Evolutionary conservation across 768 basidiomycete genomes (phyloP), one percentile per base, ranked within the genome.

Genomic region (Antrodiella citrinella): DNA sequence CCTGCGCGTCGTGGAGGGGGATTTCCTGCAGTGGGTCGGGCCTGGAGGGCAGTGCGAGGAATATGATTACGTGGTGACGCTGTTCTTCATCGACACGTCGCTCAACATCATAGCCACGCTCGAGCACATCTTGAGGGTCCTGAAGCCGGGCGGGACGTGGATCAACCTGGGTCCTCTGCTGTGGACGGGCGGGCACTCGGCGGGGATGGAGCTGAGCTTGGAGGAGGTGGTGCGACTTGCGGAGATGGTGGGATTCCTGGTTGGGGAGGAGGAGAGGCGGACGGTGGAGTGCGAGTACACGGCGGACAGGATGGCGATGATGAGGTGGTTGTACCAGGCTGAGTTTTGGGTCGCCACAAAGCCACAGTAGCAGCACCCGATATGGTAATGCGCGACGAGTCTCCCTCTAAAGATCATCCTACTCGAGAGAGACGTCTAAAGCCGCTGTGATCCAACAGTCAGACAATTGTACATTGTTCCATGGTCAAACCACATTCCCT

Each of bases 131-230:
- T 70, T 77, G 58, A 38, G 53, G 11, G 70, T 84, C 19, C 72
- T 87, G 13, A 70, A 70, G 26, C 79, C 81, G 0, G 81, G 82
- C 3, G 85, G 84, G 2, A 69, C 63, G 7, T 87, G 84, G 85
- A 76, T 86, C 59, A 87, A 87, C 59, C 67, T 84, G 3, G 84
- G 84, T 1, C 85, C 83, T 5, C 65, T 86, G 18, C 67, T 86
- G 2, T 84, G 81, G 80, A 76, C 77, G 1, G 69, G 72, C 2
- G 78, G 79, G 7, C 78, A 67, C 0, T 70, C 75, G 55, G 71
- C 80, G 5, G 72, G 73, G 52, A 59, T 82, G 21, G 81, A 82
- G 59, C 65, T 82, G 43, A 80, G 76, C 49, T 69, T 85, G 30
- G 80, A 83, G n/a, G 84, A 85, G 63, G 73, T 86, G 12, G 48